Conservation (phyloP, 306 rosid genomes). For the Gastrolobium villosum region DNA sequence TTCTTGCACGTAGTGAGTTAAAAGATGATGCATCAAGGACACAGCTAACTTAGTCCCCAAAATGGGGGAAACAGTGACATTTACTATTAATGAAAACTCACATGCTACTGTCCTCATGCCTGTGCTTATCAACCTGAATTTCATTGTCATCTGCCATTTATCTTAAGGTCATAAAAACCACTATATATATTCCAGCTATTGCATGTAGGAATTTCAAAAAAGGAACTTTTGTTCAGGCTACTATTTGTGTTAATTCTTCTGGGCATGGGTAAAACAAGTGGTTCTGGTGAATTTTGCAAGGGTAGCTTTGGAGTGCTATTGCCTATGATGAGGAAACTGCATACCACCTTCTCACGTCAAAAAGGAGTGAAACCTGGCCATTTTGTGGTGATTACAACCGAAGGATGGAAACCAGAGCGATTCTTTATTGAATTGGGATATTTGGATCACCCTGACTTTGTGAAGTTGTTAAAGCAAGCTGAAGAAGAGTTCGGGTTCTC, state of each 20-base stretch:
- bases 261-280: slow-evolving; percentile 53
- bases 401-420: slow-evolving; percentile 56
- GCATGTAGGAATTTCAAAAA: neutral
- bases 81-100: slow-evolving; percentile 43
- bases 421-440: slow-evolving; percentile 45
- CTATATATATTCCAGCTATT: slow-evolving; percentile 39
- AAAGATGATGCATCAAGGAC: slow-evolving; percentile 46
- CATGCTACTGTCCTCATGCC: slow-evolving; percentile 49
- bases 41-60: slow-evolving; percentile 37
- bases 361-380: slow-evolving; percentile 59
- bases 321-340: slow-evolving; percentile 46
- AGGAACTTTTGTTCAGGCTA: slow-evolving; percentile 2
- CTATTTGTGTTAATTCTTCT: slow-evolving; percentile 16
- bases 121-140: slow-evolving; percentile 9
- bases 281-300: slow-evolving; percentile 44
- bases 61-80: slow-evolving; percentile 45
- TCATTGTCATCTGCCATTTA: slow-evolving; percentile 12
- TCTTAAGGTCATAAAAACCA: slow-evolving; percentile 1
- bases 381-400: slow-evolving; percentile 58
- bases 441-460: slow-evolving; percentile 56
- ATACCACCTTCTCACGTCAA: slow-evolving; percentile 6
- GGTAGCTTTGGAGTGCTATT: slow-evolving; percentile 46
- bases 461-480: slow-evolving; percentile 54
- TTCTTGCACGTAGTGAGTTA: slow-evolving; percentile 34
- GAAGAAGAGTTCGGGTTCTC: slow-evolving; percentile 63